Evolutionary conservation across 2,329 filamentous ascomycete genomes (phyloP).

Genomic region (Zopfia rhizophila): DNA sequence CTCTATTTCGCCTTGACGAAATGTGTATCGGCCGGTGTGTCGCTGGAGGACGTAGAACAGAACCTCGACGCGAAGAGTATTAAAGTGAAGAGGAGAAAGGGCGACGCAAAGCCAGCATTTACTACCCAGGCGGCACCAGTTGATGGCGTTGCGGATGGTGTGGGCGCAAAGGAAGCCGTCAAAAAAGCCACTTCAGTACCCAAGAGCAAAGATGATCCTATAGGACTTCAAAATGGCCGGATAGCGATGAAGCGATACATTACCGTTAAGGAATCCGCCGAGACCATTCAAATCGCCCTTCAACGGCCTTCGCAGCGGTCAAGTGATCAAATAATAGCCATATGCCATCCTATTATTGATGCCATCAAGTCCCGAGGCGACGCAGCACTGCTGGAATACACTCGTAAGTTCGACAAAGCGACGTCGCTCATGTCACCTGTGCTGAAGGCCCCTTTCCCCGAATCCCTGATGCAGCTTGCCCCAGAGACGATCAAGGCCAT

Average conservation of each 20-base stretch:
- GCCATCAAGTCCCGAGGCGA: slow-evolving; percentile 87
- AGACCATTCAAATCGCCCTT: slow-evolving; percentile 77
- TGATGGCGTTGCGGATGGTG: slow-evolving; percentile 30
- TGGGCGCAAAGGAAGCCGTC: slow-evolving; percentile 52
- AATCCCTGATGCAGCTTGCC: slow-evolving; percentile 84
- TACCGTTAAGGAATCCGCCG: slow-evolving; percentile 69
- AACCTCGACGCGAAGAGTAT: slow-evolving; percentile 94
- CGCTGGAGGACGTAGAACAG: slow-evolving; percentile 86
- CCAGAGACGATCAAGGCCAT: slow-evolving; percentile 91
- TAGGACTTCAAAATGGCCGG: slow-evolving; percentile 62
- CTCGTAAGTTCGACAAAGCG: slow-evolving; percentile 97
- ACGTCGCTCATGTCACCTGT: slow-evolving; percentile 90
- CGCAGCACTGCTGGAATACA: slow-evolving; percentile 88
- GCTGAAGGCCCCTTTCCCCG: slow-evolving; percentile 86
- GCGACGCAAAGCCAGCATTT: slow-evolving; percentile 95
- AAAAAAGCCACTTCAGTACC: slow-evolving; percentile 65
- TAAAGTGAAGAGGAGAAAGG: slow-evolving; percentile 92
- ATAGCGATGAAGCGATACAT: slow-evolving; percentile 88
- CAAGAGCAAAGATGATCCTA: slow-evolving; percentile 62
- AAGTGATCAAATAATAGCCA: slow-evolving; percentile 90
- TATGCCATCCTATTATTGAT: slow-evolving; percentile 91
- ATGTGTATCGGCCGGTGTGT: slow-evolving; percentile 85
- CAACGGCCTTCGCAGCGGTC: slow-evolving; percentile 93
- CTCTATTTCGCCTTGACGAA: slow-evolving; percentile 96
- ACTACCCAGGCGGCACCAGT: slow-evolving; percentile 74